phyloP scores from a whole-genome alignment of 2,329 filamentous ascomycete species.

The Penicillium sp. region DNA sequence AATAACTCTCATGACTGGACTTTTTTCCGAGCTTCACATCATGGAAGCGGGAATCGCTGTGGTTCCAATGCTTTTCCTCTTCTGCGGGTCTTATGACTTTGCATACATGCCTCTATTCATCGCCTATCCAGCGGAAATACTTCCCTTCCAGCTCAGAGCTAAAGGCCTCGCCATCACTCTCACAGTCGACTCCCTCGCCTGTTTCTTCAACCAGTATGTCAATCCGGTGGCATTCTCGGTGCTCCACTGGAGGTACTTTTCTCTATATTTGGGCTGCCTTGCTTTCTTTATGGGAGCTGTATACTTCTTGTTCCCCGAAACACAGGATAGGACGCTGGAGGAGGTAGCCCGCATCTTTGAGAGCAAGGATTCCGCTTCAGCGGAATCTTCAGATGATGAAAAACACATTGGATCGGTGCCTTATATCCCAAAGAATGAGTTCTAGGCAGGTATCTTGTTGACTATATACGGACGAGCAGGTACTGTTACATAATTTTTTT shows the following conservation, averaged over 20 bases:
- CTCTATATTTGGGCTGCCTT: constrained; percentile 45
- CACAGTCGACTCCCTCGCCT: constrained; percentile 30
- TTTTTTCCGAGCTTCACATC: constrained; percentile 27
- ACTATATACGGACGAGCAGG: not conserved
- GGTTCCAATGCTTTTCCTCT: constrained; percentile 41
- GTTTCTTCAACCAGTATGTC: constrained; percentile 48
- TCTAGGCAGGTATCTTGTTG: not conserved
- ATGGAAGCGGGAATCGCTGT: constrained; percentile 34
- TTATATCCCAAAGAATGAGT: not conserved
- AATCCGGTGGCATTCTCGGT: constrained; percentile 47
- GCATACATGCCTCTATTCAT: constrained; percentile 34
- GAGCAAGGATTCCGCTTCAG: not conserved
- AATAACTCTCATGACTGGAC: constrained; percentile 25
- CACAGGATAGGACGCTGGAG: constrained; percentile 13
- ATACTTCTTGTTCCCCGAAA: constrained; percentile 17
- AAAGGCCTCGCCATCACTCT: constrained; percentile 37
- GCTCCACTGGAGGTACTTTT: constrained; percentile 49
- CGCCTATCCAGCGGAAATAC: constrained; percentile 36
- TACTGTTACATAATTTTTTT: not conserved
- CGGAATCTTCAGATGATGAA: not conserved
- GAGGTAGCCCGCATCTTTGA: constrained; percentile 16
- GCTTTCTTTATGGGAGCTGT: constrained; percentile 28
- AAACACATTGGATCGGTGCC: not conserved
- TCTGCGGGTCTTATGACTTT: constrained; percentile 36
- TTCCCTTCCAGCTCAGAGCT: constrained; percentile 43